Conservation (phyloP, 768 basidiomycete species). For the Panaeolus papilionaceus region DNA sequence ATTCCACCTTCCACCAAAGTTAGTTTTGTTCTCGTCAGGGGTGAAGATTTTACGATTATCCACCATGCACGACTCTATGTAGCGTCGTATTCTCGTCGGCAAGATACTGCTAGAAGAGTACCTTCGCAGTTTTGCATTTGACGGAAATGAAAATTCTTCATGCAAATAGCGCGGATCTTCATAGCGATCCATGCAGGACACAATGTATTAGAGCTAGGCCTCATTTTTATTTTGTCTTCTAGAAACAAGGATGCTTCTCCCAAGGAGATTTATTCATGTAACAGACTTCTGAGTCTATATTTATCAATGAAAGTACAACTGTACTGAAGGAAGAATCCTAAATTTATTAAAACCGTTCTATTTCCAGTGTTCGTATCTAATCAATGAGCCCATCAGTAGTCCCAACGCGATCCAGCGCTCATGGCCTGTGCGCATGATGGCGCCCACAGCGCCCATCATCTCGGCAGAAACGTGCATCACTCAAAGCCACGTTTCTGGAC, state of each 20-base stretch:
- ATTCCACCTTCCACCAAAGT: not conserved
- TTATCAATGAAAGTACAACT: conserved; percentile 6
- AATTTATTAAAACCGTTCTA: not conserved
- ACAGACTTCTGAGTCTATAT: not conserved
- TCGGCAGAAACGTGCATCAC: conserved; percentile 4
- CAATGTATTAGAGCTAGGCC: not conserved
- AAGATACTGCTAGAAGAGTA: not conserved
- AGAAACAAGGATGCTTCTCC: not conserved
- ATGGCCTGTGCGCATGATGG: not conserved
- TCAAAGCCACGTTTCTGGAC: conserved; percentile 1
- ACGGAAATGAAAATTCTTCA: not conserved
- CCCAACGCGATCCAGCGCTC: conserved; percentile 5
- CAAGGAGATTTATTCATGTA: not conserved
- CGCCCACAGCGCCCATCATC: conserved; percentile 9
- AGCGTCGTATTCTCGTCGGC: conserved; percentile 2
- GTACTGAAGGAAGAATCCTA: not conserved
- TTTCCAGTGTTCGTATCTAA: conserved; percentile 2
- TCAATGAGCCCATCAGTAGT: not conserved
- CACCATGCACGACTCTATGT: not conserved
- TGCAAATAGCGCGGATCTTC: not conserved
- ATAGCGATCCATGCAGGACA: not conserved
- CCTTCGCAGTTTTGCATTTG: not conserved
- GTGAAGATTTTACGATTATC: not conserved
- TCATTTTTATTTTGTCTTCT: not conserved
- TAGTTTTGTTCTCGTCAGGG: conserved; percentile 8